Evolutionary conservation across 345 rosid species (phyloP), one percentile per base, ranked within the genome.

Genomic region (Citrus mangshanensis): DNA sequence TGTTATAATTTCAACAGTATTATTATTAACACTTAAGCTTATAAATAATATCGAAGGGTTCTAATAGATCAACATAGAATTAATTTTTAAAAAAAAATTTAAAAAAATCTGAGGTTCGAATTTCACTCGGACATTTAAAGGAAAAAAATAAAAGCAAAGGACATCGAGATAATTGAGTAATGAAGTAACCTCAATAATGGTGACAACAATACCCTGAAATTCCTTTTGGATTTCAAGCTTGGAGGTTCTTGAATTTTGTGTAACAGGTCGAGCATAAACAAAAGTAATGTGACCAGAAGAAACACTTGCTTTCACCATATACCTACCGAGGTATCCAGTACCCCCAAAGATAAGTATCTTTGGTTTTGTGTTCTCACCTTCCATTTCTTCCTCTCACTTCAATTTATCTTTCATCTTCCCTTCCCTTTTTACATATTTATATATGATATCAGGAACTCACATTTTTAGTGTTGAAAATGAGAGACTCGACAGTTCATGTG

Each of bases 291-390:
- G 86, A 8, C 86, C 85, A 1, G 32, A 61, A 30, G 42, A 61
- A 32, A 67, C 61, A 68, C 91, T 84, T 22, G 86, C 86, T 70
- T 62, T 78, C 35, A 80, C 91, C 67, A 84, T 73, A 65, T 74
- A 86, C 40, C 76, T 84, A 19, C 89, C 89, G 0, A 84, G 32
- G 75, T 88, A 84, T 14, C 86, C 91, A 1, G 82, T 82, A 79
- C 85, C 88, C 1, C 89, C 88, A 22, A 86, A 81, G 7, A 86
- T 49, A 19, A 84, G 81, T 27, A 87, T 83, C 59, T 77, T 80
- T 68, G 79, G 70, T 13, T 18, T 28, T 65, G 46, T 32, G 6
- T 4, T 21, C 71, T 35, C 62, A 60, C 1, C 76, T 14, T 32
- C 81, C 75, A 79, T 72, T 42, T 9, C 68, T 65, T 46, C 61